Conservation (phyloP, 2,329 filamentous ascomycete genomes). For the Ambrosiella xylebori region DNA sequence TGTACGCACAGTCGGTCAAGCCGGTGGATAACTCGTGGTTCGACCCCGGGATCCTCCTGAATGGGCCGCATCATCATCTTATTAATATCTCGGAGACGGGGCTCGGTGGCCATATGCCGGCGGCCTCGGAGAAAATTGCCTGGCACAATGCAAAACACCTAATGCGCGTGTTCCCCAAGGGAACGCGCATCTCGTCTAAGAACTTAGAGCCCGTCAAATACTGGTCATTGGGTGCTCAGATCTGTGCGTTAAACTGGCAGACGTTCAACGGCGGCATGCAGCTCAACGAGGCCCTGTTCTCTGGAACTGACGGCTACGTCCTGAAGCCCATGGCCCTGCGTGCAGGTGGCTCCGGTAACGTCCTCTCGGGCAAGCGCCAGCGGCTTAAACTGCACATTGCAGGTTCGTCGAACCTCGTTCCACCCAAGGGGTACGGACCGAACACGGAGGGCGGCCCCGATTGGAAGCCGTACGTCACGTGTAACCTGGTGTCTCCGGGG, state of each 20-base stretch:
- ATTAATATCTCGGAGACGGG: constrained; percentile 47
- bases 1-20: constrained; percentile 55
- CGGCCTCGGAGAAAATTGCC: constrained; percentile 30
- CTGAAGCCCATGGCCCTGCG: constrained; percentile 46
- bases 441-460: constrained; percentile 18
- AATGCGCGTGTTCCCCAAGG: constrained; percentile 56
- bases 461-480: constrained; percentile 42
- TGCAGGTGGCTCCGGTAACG: constrained; percentile 32
- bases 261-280: constrained; percentile 49
- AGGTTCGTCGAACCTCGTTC: constrained; percentile 43
- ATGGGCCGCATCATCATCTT: constrained; percentile 46
- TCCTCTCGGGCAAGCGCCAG: constrained; percentile 29
- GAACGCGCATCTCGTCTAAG: constrained; percentile 47
- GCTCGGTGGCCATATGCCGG: constrained; percentile 1
- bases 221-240: constrained; percentile 51
- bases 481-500: constrained; percentile 42
- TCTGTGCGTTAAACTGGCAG: constrained; percentile 55
- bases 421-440: constrained; percentile 16
- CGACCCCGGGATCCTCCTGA: constrained; percentile 28
- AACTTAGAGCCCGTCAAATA: constrained; percentile 47
- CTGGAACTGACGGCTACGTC: constrained; percentile 46
- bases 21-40: constrained; percentile 50
- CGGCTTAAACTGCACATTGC: constrained; percentile 40
- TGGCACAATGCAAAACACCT: constrained; percentile 45
- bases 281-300: constrained; percentile 51